Evolutionary conservation across 2,329 filamentous ascomycete species (phyloP).

Genomic region (Penicillium sp.): DNA sequence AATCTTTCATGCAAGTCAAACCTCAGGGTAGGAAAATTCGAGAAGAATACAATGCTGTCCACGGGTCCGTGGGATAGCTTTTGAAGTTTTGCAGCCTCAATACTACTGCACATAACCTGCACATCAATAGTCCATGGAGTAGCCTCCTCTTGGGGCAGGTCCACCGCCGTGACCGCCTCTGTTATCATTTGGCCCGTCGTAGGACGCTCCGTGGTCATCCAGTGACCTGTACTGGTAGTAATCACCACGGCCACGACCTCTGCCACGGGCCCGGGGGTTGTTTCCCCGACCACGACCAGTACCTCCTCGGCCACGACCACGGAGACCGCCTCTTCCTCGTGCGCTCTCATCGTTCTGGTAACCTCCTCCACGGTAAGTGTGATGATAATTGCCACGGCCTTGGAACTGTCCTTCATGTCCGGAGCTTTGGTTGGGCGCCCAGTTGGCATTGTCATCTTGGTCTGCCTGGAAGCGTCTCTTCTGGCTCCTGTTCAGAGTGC

Average conservation of each 20-base stretch:
- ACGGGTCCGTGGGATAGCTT: neutral
- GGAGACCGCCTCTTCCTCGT: constrained; percentile 31
- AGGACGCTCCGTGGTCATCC: constrained; percentile 55
- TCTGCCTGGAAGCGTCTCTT: constrained; percentile 62
- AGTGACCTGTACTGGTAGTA: constrained; percentile 64
- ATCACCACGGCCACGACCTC: constrained; percentile 52
- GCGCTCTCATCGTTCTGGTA: constrained; percentile 49
- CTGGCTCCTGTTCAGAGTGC: constrained; percentile 55
- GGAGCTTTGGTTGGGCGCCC: constrained; percentile 26
- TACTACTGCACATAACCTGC: neutral
- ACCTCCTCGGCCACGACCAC: constrained; percentile 41
- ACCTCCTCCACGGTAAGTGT: constrained; percentile 32
- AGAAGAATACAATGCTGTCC: neutral
- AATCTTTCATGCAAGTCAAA: constrained; percentile 2
- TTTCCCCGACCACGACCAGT: constrained; percentile 41
- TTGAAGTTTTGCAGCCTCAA: neutral
- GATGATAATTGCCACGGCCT: constrained; percentile 23
- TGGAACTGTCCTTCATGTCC: constrained; percentile 26
- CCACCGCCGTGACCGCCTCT: constrained; percentile 25
- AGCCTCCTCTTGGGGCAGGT: constrained; percentile 19
- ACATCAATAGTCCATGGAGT: constrained; percentile 44
- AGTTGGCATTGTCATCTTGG: constrained; percentile 53
- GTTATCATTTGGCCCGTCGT: constrained; percentile 35
- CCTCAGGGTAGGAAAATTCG: neutral
- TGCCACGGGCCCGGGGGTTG: constrained; percentile 44